phyloP scores from a whole-genome alignment of 1,139 yeast genomes.

The Yamadazyma diospyri region DNA sequence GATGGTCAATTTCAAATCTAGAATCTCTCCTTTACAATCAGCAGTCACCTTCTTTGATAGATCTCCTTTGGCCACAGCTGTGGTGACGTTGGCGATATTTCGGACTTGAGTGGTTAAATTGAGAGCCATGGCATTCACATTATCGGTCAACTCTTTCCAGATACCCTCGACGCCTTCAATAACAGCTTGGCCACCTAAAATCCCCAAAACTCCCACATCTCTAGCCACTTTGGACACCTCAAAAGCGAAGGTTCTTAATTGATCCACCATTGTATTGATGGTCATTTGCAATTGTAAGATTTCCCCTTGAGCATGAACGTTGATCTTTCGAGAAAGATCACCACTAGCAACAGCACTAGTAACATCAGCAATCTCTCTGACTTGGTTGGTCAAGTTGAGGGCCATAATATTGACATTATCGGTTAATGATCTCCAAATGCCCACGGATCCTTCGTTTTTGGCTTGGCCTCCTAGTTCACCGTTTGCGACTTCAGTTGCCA shows the following conservation, averaged over 20 bases:
- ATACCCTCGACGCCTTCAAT: conserved; percentile 84
- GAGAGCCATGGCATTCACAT: conserved; percentile 87
- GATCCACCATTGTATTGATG: conserved; percentile 85
- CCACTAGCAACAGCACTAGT: conserved; percentile 83
- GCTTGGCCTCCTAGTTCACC: conserved; percentile 91
- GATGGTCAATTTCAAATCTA: conserved; percentile 76
- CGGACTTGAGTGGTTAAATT: conserved; percentile 85
- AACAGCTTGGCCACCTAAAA: conserved; percentile 84
- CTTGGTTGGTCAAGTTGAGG: conserved; percentile 75
- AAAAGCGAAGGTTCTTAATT: conserved; percentile 79
- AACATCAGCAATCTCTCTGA: conserved; percentile 83
- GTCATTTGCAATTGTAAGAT: conserved; percentile 75
- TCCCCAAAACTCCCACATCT: conserved; percentile 87
- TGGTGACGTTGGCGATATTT: conserved; percentile 85
- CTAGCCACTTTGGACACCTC: conserved; percentile 87
- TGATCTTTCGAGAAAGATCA: conserved; percentile 70
- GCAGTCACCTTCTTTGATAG: conserved; percentile 83
- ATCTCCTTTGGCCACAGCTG: conserved; percentile 92
- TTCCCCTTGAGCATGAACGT: conserved; percentile 84
- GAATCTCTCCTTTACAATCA: conserved; percentile 83
- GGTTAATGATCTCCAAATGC: conserved; percentile 81
- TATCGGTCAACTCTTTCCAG: conserved; percentile 86
- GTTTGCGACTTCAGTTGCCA: conserved; percentile 85
- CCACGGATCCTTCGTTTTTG: conserved; percentile 76
- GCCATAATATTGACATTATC: conserved; percentile 90